These are phyloP conservation scores for Sphagnum tenellum DNA, from an alignment of 225 moss, liverwort and hornwort species.

Conservation along the genomic window DNA sequence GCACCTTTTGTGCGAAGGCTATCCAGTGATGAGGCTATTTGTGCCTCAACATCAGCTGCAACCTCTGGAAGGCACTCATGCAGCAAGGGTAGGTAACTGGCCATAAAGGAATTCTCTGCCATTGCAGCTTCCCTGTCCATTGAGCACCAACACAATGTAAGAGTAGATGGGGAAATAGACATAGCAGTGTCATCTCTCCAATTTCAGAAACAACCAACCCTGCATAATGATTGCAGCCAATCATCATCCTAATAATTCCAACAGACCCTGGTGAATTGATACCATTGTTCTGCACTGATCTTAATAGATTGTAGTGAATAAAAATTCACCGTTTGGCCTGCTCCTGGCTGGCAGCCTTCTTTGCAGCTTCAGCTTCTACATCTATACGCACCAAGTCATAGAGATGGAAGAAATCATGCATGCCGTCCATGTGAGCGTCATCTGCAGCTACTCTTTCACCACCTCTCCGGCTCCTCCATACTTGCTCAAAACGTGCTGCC, in stretches of 20 bases:
- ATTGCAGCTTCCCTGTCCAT: slow-evolving; percentile 63
- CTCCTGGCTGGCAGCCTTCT: slow-evolving; percentile 40
- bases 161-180: too few species aligned
- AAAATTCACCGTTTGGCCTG: slow-evolving; percentile 54
- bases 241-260: too few species aligned
- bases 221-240: too few species aligned
- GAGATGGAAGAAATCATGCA: slow-evolving; percentile 59
- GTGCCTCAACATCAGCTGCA: slow-evolving; percentile 55
- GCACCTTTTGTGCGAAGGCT: too few species aligned
- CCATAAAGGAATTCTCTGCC: slow-evolving; percentile 51
- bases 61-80: slow-evolving; percentile 74
- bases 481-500: slow-evolving; percentile 84
- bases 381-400: slow-evolving; percentile 89
- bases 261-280: too few species aligned
- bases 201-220: too few species aligned
- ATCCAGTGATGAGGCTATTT: slow-evolving; percentile 15
- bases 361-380: slow-evolving; percentile 41
- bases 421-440: slow-evolving; percentile 32
- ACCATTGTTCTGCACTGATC: too few species aligned
- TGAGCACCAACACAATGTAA: neutral
- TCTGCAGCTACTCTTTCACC: slow-evolving; percentile 16
- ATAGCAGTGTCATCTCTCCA: too few species aligned
- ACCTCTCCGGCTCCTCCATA: slow-evolving; percentile 67
- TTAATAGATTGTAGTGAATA: neutral
- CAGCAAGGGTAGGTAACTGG: slow-evolving; percentile 72